Conservation (phyloP, 139 green algal species). For the Ulvella scutata region DNA sequence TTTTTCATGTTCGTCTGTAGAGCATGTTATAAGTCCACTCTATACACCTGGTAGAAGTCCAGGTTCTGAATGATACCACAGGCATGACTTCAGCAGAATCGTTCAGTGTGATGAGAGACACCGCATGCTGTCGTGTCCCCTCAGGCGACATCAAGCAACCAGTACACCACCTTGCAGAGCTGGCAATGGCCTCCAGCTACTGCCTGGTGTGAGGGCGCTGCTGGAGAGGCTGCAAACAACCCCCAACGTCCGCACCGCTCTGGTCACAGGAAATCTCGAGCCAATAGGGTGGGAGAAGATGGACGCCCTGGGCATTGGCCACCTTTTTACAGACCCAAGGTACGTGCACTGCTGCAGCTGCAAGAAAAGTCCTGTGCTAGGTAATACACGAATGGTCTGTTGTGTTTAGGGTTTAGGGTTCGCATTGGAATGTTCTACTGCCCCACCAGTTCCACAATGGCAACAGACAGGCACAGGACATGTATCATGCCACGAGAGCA, state of each 20-base stretch:
- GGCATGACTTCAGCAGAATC: too few relatives aligned
- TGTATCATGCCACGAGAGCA: neutral
- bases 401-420: neutral
- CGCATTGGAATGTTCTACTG: neutral
- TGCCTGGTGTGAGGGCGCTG: conserved; percentile 27
- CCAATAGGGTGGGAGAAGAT: conserved; percentile 79
- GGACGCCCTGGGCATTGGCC: conserved; percentile 45
- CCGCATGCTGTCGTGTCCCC: too few relatives aligned
- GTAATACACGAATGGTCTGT: neutral
- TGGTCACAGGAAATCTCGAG: conserved; percentile 66
- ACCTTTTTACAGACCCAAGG: conserved; percentile 49
- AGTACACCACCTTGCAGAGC: too few relatives aligned
- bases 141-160: too few relatives aligned
- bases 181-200: conserved; percentile 20
- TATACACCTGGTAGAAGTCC: too few relatives aligned
- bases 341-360: conserved; percentile 1
- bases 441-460: neutral
- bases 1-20: too few relatives aligned
- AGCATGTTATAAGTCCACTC: too few relatives aligned
- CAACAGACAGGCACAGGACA: neutral
- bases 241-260: neutral
- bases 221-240: conserved; percentile 13
- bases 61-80: too few relatives aligned
- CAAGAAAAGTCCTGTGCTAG: neutral
- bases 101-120: too few relatives aligned